Percentiles rank a stretch among this genome's conserved stretches.
These are phyloP conservation scores for Akanthomyces lecanii DNA, from an alignment of 2,329 filamentous ascomycete species.

Conservation along the genomic window DNA sequence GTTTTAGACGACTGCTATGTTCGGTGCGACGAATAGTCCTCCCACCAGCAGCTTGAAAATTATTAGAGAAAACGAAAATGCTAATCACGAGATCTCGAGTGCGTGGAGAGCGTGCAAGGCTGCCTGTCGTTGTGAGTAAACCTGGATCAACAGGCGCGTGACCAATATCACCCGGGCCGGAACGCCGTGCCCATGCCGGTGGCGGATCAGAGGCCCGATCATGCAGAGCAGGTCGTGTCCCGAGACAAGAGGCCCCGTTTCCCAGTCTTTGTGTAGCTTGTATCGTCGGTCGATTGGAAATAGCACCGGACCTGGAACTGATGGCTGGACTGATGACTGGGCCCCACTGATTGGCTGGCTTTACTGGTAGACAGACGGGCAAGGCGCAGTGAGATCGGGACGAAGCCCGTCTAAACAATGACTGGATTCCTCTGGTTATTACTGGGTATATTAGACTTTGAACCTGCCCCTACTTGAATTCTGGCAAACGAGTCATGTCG, in stretches of 20 bases:
- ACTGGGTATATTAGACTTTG: background rate
- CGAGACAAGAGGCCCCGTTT: background rate
- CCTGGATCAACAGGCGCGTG: background rate
- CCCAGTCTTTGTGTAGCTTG: background rate
- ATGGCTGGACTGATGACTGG: background rate
- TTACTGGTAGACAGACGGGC: background rate
- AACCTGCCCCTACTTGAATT: background rate
- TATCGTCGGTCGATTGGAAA: background rate
- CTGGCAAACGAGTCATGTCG: background rate
- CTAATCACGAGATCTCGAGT: background rate
- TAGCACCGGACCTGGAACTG: background rate
- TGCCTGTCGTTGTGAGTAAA: background rate
- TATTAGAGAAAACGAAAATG: background rate
- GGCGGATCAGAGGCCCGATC: constrained; percentile 8
- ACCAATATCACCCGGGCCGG: background rate
- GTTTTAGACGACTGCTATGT: too few species aligned
- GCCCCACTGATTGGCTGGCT: background rate
- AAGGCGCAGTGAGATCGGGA: background rate
- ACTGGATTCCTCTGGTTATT: background rate
- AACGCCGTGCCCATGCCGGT: background rate
- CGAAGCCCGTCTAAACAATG: background rate
- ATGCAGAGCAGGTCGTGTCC: background rate
- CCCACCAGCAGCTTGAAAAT: background rate
- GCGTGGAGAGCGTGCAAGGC: background rate
- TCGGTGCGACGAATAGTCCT: too few species aligned